Evolutionary conservation across 2,329 filamentous ascomycete genomes (phyloP).

Genomic region (Cladorrhinum sp.): DNA sequence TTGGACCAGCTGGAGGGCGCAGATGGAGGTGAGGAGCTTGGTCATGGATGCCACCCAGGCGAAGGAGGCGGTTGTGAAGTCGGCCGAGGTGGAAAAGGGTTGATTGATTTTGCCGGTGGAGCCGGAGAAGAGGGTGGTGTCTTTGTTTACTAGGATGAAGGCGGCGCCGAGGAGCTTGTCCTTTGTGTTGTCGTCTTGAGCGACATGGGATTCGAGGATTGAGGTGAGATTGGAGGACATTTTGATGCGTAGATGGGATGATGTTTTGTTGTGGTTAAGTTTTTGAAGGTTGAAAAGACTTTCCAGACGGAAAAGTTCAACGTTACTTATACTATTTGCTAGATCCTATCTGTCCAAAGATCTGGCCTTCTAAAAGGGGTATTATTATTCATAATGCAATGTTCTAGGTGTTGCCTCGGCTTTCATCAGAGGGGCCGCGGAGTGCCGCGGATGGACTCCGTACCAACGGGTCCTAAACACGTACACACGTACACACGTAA

Average conservation of each 20-base stretch:
- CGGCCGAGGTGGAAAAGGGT: constrained; percentile 25
- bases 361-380: neutral
- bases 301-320: neutral
- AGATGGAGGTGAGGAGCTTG: constrained; percentile 40
- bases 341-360: too few relatives aligned
- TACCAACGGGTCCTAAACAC: neutral
- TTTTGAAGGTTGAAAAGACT: neutral
- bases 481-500: too few relatives aligned
- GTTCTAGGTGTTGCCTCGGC: neutral
- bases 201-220: constrained; percentile 28
- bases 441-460: neutral
- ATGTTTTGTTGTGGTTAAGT: neutral
- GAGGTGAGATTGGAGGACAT: constrained; percentile 24
- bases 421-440: neutral
- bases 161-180: constrained; percentile 32
- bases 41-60: constrained; percentile 42
- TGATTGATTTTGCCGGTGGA: constrained; percentile 37
- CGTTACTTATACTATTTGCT: neutral
- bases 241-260: neutral
- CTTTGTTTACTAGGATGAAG: constrained; percentile 29
- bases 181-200: constrained; percentile 27
- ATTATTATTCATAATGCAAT: too few relatives aligned
- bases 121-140: constrained; percentile 35
- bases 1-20: constrained; percentile 42
- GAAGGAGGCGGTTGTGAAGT: constrained; percentile 35